Evolutionary conservation across 805 yeast species (phyloP).

Genomic region (Candida nemodendra): DNA sequence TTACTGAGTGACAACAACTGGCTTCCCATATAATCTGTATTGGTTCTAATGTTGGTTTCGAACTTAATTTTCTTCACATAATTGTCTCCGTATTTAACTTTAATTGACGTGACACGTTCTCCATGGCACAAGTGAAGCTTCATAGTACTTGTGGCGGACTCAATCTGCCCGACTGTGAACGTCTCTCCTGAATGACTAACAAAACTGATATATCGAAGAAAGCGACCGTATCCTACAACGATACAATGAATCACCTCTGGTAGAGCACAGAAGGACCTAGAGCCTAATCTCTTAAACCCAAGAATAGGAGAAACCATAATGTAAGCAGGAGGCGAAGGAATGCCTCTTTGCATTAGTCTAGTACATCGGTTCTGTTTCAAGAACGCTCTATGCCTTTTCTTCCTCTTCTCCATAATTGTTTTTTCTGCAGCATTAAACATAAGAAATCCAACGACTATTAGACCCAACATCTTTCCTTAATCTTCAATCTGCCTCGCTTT

Average conservation of each 20-base stretch:
- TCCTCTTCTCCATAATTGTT: constrained; percentile 7
- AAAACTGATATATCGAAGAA: constrained; percentile 18
- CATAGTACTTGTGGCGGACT: constrained; percentile 12
- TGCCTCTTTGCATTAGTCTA: constrained; percentile 6
- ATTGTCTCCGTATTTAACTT: constrained; percentile 12
- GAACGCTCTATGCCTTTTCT: too few species aligned
- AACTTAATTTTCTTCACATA: constrained; percentile 14
- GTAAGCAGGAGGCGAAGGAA: constrained; percentile 18
- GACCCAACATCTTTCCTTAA: constrained; percentile 13
- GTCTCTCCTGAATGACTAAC: constrained; percentile 11
- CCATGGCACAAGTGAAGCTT: constrained; percentile 10
- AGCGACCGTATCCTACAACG: constrained; percentile 16
- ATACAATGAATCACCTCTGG: constrained; percentile 12
- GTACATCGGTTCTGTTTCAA: not conserved
- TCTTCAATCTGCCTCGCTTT: not conserved
- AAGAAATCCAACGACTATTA: constrained; percentile 14
- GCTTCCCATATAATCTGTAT: constrained; percentile 13
- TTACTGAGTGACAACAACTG: too few species aligned
- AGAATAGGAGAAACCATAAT: constrained; percentile 11
- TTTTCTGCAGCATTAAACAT: constrained; percentile 9
- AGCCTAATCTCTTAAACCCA: constrained; percentile 14
- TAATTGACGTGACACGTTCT: constrained; percentile 10
- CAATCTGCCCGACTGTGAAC: constrained; percentile 15
- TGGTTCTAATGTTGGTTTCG: constrained; percentile 7
- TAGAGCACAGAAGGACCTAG: constrained; percentile 6